Base-by-base conservation (phyloP, 805 yeast genomes). In the Myxozyma neotropica region DNA sequence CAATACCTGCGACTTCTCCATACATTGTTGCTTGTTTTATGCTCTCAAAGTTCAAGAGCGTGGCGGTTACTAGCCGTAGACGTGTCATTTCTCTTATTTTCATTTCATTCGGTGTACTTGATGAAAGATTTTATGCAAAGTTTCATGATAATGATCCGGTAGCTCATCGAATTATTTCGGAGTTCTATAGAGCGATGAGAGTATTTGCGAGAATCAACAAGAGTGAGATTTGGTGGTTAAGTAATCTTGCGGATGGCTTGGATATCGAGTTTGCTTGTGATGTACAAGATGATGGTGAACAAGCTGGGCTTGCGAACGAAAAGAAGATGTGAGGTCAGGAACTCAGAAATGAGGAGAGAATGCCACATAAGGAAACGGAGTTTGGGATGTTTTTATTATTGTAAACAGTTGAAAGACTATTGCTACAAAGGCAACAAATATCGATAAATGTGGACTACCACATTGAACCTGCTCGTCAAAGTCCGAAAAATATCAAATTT, bases 71-170 rank as follows among this genome's bases (percentile, higher is more conserved):
- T 95, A 24, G 90, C 89, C 71, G 79, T 89, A 74, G 94, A 89
- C 71, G 89, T 88, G 73, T 77, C 90, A 47, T 70, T 67, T 54
- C 89, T 27, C 74, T 93, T 35, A 76, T 97, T 49, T 87, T 92
- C 15, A 91, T 93, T 77, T 91, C 96, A 3, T 97, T 97, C 6
- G 98, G 97, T 0, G 74, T 93, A 51, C 77, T 93, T 66, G 97
- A 93, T 71, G 88, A 86, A 71, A 81, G 83, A 21, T 88, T 93
- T 66, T 77, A 92, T 36, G 85, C 88, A 1, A 73, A 90, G 43
- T 78, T 93, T 45, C 88, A 89, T 83, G 82, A 86, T 10, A 95
- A 96, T 48, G 97, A 93, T 73, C 74, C 86, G 35, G 82, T 86
- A 51, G 96, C 97, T 1, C 89, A 89, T 90, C 78, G 96, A 67